Evolutionary conservation across 2,329 filamentous ascomycete genomes (phyloP), one percentile per base, ranked within the genome.

Genomic region (Hirsutella minnesotensis): DNA sequence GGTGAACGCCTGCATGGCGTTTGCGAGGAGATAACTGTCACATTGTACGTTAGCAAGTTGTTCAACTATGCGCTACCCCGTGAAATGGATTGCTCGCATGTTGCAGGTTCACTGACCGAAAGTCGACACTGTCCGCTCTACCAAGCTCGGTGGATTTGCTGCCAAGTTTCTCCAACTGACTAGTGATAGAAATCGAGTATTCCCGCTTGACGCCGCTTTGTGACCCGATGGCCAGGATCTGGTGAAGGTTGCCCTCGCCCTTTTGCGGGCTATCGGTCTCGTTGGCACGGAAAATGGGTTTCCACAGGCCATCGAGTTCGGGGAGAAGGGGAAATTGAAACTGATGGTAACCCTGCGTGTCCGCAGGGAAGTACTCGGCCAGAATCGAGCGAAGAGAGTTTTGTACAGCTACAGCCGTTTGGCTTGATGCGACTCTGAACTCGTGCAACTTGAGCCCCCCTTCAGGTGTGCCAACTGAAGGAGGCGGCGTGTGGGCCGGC

Each of bases 151-250:
- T 68, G 0, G 66, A 57, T 45, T 73, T 73, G 7, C 58, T 64
- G 0, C 75, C 77, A 4, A 80, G 58, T 42, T 66, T 70, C 49
- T 80, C 76, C 10, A 82, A 54, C 43, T 70, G 69, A 1, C 67
- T 65, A 3, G 65, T 67, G 9, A 81, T 63, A 5, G 65, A 59
- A 2, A 65, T 59, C 5, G 69, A 59, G 39, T 75, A 73, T 2
- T 68, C 65, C 46, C 64, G 69, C 24, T 65, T 66, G 1, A 80
- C 75, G 2, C 67, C 70, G 20, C 64, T 63, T 48, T 81, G 74
- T 4, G 69, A 67, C 3, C 78, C 77, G 18, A 82, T 62, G 3
- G 77, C 77, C 12, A 82, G 55, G 3, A 82, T 76, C 39, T 79
- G 66, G 49, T 81, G 75, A 12, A 77, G 58, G 31, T 63, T 60